These are phyloP conservation scores for Boletus sensibilis DNA, from an alignment of 768 basidiomycete species.

Conservation along the genomic window DNA sequence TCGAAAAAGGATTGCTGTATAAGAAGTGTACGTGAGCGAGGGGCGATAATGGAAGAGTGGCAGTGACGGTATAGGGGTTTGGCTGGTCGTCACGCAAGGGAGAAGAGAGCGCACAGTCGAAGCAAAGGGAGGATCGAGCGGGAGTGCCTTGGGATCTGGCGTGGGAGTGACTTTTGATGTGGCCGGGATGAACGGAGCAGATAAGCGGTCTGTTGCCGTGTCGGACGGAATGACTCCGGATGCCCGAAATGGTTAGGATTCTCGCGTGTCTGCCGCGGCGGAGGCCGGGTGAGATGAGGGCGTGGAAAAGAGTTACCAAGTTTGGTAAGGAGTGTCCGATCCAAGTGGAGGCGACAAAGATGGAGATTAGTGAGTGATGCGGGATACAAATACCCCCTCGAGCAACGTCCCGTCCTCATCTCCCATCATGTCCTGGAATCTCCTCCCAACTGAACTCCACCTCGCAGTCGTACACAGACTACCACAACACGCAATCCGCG, in stretches of 20 bases:
- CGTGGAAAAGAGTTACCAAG: background rate
- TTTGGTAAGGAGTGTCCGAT: too few species aligned
- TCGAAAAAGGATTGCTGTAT: too few species aligned
- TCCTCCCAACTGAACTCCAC: constrained; percentile 67
- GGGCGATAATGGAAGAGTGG: too few species aligned
- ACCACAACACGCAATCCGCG: constrained; percentile 41
- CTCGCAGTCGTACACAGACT: constrained; percentile 54
- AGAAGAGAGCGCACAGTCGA: too few species aligned
- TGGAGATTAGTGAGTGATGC: constrained; percentile 15
- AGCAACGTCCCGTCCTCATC: background rate
- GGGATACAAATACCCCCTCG: background rate
- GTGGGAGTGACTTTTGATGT: constrained; percentile 7
- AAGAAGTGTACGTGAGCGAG: too few species aligned
- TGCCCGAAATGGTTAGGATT: constrained; percentile 13
- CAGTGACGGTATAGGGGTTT: background rate
- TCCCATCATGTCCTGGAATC: constrained; percentile 42
- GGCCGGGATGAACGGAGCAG: constrained; percentile 17
- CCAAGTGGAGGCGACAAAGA: constrained; percentile 8
- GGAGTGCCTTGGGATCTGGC: background rate
- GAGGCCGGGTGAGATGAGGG: background rate
- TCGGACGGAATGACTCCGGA: constrained; percentile 29
- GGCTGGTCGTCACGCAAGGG: background rate
- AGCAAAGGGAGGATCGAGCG: too few species aligned
- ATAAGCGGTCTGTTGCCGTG: constrained; percentile 9
- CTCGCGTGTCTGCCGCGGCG: constrained; percentile 6